Base-by-base conservation (phyloP, 2,329 filamentous ascomycete species). In the Paradendryphiella salina region DNA sequence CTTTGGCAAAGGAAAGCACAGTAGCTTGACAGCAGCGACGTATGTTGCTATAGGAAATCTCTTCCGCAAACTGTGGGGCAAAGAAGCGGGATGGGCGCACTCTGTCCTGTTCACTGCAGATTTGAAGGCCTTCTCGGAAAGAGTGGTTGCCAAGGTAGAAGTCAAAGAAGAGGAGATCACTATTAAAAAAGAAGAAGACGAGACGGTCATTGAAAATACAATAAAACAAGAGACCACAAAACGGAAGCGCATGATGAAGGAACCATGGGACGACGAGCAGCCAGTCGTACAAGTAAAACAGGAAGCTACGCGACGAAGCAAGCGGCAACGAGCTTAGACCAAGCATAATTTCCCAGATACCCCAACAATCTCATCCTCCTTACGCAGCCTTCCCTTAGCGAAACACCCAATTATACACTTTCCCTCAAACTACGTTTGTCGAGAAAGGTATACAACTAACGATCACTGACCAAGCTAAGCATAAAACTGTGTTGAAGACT, bases 91-190 rank as follows among this genome's bases (percentile, higher is more conserved):
- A 1, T 99, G 95, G 95, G 94, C 95, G 8, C 94, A 99, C 75
- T 96, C 90, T 2, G 94, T 99, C 7, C 79, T 99, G 10, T 99
- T 99, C 67, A 96, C 94, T 0, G 95, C 94, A 0, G 92, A 99
- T 67, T 73, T 99, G 49, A 88, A 85, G 66, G 84, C 89, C 0
- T 97, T 97, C 66, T 87, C 91, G 0, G 87, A 89, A 59, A 80
- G 77, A 59, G 69, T 84, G n/a, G 72, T 76, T 1, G 73, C 67
- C 3, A 80, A 81, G 61, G 69, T 70, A 7, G 77, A 80, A 57
- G 64, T 82, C 17, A 77, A 81, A 48, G 74, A 77, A 37, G 76
- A 79, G 26, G 70, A 69, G 5, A 55, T 66, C 2, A 54, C 56
- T 0, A 60, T 75, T 31, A 75, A 76, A 52, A 60, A 60, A 11